A percentile compares a stretch with the other conserved stretches of the same genome.
Conservation (phyloP, 2,329 filamentous ascomycete genomes). For the Botryotinia globosa region DNA sequence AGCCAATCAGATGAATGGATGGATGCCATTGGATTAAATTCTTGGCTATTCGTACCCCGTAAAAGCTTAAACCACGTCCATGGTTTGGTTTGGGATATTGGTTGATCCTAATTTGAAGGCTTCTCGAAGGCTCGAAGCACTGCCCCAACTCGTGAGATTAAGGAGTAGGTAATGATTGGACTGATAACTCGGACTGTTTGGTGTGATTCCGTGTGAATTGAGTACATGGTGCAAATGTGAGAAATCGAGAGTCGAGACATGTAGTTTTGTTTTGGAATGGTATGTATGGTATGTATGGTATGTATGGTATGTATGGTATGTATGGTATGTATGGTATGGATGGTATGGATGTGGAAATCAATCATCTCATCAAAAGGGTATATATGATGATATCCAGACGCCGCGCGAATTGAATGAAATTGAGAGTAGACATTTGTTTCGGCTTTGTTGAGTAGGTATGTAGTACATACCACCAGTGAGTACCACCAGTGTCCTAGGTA, state of each 20-base stretch:
- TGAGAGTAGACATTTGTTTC: not conserved
- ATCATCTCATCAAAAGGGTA: not conserved
- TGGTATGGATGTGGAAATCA: not conserved
- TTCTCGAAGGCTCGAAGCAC: conserved; percentile 9
- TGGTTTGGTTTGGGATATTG: not conserved
- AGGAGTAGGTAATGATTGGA: not conserved
- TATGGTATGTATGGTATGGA: no score
- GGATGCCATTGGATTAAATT: not conserved
- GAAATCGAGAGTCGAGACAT: not conserved
- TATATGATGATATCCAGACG: not conserved
- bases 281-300: no score
- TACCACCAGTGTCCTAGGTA: no score
- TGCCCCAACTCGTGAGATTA: not conserved
- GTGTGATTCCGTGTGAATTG: not conserved
- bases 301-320: no score
- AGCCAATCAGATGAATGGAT: not conserved
- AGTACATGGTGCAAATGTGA: not conserved
- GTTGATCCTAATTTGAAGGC: conserved; percentile 10
- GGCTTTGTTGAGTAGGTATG: not conserved
- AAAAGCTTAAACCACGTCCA: not conserved
- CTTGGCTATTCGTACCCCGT: not conserved
- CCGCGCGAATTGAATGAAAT: not conserved
- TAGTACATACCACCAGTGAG: no score
- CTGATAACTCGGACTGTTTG: not conserved
- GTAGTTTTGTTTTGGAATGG: no score